These are phyloP conservation scores for Morella rubra DNA, from an alignment of 306 rosid species.

Conservation along the genomic window DNA sequence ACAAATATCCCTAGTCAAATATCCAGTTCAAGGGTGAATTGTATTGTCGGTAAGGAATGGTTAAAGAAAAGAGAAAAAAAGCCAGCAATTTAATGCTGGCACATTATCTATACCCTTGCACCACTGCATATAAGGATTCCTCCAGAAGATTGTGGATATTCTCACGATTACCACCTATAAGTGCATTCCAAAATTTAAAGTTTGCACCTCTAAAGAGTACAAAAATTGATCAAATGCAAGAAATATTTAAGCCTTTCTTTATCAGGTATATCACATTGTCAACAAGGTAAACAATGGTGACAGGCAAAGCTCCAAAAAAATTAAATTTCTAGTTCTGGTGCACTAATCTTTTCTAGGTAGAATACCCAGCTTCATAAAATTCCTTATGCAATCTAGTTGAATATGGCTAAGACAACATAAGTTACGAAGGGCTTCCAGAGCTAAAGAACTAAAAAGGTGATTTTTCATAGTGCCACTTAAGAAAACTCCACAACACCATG, in stretches of 20 bases:
- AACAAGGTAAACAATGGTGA: neutral
- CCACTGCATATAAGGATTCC: too few relatives aligned
- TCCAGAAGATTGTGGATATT: too few relatives aligned
- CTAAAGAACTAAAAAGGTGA: neutral
- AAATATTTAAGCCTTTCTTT: neutral
- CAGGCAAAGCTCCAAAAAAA: neutral
- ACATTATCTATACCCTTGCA: too few relatives aligned
- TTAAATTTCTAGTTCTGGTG: neutral
- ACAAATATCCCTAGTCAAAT: neutral
- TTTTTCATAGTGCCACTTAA: neutral
- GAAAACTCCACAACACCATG: neutral
- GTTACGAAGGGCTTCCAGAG: neutral
- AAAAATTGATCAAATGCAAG: neutral
- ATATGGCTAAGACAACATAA: neutral
- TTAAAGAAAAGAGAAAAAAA: too few relatives aligned
- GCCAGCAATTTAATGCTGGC: too few relatives aligned
- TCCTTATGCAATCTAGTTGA: neutral
- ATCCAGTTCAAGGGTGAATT: too few relatives aligned
- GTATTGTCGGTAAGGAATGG: too few relatives aligned
- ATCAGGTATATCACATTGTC: neutral
- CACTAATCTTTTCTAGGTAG: neutral
- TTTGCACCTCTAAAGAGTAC: neutral
- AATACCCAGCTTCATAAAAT: neutral
- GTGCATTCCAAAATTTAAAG: too few relatives aligned
- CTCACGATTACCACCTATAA: too few relatives aligned